phyloP scores from a whole-genome alignment of 1,284 basidiomycete species.

The Trichosporon faecale region DNA sequence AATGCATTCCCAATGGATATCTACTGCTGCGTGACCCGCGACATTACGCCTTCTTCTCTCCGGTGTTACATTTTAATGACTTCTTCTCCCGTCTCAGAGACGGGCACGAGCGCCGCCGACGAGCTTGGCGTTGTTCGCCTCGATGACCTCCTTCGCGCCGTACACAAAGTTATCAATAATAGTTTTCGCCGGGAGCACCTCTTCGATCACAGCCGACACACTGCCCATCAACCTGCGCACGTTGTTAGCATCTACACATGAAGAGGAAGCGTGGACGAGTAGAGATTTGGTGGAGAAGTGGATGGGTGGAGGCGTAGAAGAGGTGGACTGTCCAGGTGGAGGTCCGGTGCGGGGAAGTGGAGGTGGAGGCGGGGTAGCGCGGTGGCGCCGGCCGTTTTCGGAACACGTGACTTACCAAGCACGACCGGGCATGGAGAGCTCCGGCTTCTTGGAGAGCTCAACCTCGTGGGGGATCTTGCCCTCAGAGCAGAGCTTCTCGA shows the following conservation, averaged over 20 bases:
- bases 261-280: neutral
- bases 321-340: neutral
- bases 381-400: neutral
- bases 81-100: neutral
- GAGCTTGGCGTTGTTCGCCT: slow-evolving; percentile 16
- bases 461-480: slow-evolving; percentile 70
- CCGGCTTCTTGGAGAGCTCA: slow-evolving; percentile 58
- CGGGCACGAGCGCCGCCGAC: slow-evolving; percentile 9
- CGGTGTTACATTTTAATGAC: neutral
- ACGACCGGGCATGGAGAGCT: slow-evolving; percentile 24
- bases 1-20: slow-evolving; percentile 4
- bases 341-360: neutral
- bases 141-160: slow-evolving; percentile 29
- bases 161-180: slow-evolving; percentile 73
- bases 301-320: neutral
- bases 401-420: slow-evolving; percentile 17
- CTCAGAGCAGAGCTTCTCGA: slow-evolving; percentile 66
- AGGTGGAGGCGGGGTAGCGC: neutral
- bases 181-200: slow-evolving; percentile 70
- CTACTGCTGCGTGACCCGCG: neutral
- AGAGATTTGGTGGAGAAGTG: neutral
- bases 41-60: neutral
- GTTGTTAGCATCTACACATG: neutral
- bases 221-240: slow-evolving; percentile 76
- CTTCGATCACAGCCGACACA: slow-evolving; percentile 71